Base-by-base conservation (phyloP, 768 basidiomycete species). In the Leccinum uliginosum region DNA sequence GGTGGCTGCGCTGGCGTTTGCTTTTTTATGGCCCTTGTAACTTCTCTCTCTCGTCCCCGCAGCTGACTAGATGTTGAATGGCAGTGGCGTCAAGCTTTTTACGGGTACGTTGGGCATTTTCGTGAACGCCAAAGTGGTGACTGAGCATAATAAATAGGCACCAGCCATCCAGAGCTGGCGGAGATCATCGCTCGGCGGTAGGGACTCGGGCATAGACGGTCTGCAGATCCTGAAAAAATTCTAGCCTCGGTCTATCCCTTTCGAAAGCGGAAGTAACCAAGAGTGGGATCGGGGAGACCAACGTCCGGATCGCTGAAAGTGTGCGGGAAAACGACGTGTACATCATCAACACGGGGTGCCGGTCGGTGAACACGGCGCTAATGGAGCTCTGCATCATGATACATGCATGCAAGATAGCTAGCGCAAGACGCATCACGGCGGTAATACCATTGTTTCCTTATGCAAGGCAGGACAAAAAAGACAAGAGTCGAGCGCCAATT, bases 341-440 rank as follows among this genome's bases (percentile, higher is more conserved):
- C 76, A 98, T 99, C 73, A 87, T 99, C 78, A 97, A 94, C 75
- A 92, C 93, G 38, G 89, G 92, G 14, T 87, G 87, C 65, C 85
- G 88, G 23, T 78, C 85, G 55, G 84, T 98, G 65, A 98, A 98
- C 69, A 94, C 92, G 26, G 81, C 95, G 40, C 83, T 99, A 61
- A 98, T 99, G 93, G 97, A 98, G 73, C 83, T 94, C 47, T 93
- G 95, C 71, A 98, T 98, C 67, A 96, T 99, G 93, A 93, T 98
- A 67, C 95, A 98, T 70, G 95, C 97, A 10, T 97, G 96, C 85
- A 96, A 95, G 77, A 98, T 98, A 66, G 96, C 97, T n/a, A 96
- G 93, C 62, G 95, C 97, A 48, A 91, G 90, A 74, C 81, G 97
- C 59, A 98, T 99, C 69, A 99, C 97, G 6, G 97, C 96, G n/a